Percentiles rank a stretch among this genome's conserved stretches.
Evolutionary conservation across 2,329 filamentous ascomycete species (phyloP).

Genomic region (Metarhizium album): DNA sequence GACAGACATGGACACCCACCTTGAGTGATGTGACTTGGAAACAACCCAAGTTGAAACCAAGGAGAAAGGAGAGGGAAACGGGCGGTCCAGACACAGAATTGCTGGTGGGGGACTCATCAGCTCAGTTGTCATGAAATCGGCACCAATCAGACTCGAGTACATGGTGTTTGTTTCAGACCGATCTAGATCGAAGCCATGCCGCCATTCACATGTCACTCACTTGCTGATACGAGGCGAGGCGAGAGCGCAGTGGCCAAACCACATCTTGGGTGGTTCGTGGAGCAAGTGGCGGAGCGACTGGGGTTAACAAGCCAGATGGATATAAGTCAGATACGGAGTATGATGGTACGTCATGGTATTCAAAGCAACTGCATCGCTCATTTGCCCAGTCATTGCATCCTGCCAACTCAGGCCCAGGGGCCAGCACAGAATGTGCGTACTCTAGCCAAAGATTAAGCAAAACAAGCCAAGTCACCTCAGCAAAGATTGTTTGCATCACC

Average conservation of each 20-base stretch:
- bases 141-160: background rate
- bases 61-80: background rate
- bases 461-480: background rate
- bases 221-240: background rate
- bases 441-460: background rate
- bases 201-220: background rate
- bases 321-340: too few relatives aligned
- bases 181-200: background rate
- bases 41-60: background rate
- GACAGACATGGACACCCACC: too few relatives aligned
- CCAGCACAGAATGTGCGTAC: background rate
- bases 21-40: too few relatives aligned
- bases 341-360: too few relatives aligned
- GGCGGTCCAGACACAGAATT: background rate
- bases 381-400: too few relatives aligned
- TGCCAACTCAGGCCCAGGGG: too few relatives aligned
- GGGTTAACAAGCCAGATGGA: too few relatives aligned
- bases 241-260: background rate
- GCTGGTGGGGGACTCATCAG: background rate
- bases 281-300: too few relatives aligned
- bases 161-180: background rate
- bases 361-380: too few relatives aligned
- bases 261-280: too few relatives aligned
- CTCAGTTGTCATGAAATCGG: background rate
- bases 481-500: background rate